These are phyloP conservation scores for Aspergillus mulundensis DNA, from an alignment of 495 filamentous ascomycete genomes.

Conservation along the genomic window DNA sequence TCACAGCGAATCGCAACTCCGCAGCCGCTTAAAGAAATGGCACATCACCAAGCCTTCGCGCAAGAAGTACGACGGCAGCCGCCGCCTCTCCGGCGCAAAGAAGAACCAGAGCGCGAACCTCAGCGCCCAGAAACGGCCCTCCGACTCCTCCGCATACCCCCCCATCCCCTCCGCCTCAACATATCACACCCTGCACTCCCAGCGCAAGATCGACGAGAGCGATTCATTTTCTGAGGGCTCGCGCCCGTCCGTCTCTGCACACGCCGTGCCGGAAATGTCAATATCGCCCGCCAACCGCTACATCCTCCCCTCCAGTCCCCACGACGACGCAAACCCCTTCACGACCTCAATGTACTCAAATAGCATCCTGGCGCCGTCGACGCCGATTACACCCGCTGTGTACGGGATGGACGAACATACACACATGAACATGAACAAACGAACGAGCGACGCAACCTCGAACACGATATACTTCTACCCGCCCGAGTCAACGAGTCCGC, in stretches of 20 bases:
- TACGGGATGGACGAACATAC: not conserved
- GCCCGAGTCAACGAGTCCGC: not conserved
- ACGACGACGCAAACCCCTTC: not conserved
- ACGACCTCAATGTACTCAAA: not conserved
- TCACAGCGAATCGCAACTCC: slow-evolving; percentile 13
- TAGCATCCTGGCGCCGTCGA: not conserved
- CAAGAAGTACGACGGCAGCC: slow-evolving; percentile 9
- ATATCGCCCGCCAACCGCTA: not conserved
- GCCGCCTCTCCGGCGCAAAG: slow-evolving; percentile 1
- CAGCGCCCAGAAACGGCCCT: not conserved
- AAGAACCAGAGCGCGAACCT: not conserved
- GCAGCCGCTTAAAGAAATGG: slow-evolving; percentile 17
- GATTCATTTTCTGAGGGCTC: not conserved
- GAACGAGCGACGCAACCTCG: too few relatives aligned
- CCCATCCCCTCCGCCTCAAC: not conserved
- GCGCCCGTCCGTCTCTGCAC: not conserved
- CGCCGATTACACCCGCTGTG: not conserved
- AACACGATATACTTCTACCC: not conserved
- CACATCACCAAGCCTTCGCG: slow-evolving; percentile 17
- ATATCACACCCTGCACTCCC: not conserved
- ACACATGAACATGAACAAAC: too few relatives aligned
- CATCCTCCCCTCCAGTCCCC: slow-evolving; percentile 1
- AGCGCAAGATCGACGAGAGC: not conserved
- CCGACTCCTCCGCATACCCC: not conserved
- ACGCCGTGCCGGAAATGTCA: not conserved